Evolutionary conservation across 1,139 yeast species (phyloP), one percentile per base, ranked within the genome.

Genomic region (Groenewaldozyma auringiensis): DNA sequence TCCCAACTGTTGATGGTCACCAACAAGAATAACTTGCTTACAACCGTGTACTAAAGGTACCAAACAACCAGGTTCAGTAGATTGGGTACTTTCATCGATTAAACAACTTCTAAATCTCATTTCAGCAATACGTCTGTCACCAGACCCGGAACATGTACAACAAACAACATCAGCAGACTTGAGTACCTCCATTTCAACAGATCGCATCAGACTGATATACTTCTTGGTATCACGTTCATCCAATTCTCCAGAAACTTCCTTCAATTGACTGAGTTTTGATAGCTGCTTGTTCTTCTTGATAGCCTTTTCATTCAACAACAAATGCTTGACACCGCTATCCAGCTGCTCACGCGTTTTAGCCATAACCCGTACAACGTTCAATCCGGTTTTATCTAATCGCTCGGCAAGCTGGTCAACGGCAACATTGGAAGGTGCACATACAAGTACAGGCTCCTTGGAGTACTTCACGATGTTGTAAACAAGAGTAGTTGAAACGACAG

Each of bases 1-100:
- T 2, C 96, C 96, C 55, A 88, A 70, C 68, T 89, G 97, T 67
- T 86, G 94, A 64, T 89, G 96, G 62, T 89, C 97, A 57, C 97
- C 97, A 42, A 89, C 96, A 25, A 89, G 69, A 42, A 88, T 78
- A 2, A 87, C 88, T 61, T 88, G 96, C 60, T 83, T 83, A 46
- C 95, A 87, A 27, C 96, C 95, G 56, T 81, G 83, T 2, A 83
- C 89, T 41, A 88, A 78, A 6, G 97, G 96, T 51, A 89, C 86
- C 58, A 89, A 71, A 56, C 84, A 79, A 63, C 87, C 96, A 0
- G 96, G 96, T 63, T 89, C 97, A 1, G 92, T 78, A 1, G 96
- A 94, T 65, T 89, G 96, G 0, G 96, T 87, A 60, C 88, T 81
- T 67, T 89, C 97, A 66, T 89, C 97, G 49, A 89, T 83, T 50